Conservation (phyloP, 2,329 filamentous ascomycete genomes). For the Colletotrichum orbiculare region DNA sequence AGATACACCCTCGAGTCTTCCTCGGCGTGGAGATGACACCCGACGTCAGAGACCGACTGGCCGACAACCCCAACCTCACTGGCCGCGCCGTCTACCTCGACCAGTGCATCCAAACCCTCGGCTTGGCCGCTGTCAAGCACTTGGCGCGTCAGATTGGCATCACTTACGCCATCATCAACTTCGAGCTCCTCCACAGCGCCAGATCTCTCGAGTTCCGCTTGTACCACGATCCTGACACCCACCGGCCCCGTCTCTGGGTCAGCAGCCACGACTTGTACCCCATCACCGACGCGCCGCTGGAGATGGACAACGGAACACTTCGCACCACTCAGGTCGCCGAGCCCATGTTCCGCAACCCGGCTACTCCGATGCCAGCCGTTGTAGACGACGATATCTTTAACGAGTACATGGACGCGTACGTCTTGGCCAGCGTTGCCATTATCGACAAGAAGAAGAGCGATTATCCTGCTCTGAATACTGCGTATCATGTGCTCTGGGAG, state of each 20-base stretch:
- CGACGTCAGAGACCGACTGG: neutral
- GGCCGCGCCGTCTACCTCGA: conserved; percentile 23
- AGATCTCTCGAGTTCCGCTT: neutral
- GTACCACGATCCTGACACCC: conserved; percentile 3
- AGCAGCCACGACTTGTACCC: neutral
- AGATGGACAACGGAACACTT: too few species aligned
- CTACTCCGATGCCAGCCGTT: too few species aligned
- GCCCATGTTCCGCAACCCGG: neutral
- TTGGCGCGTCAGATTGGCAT: conserved; percentile 19
- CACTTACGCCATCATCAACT: conserved; percentile 24
- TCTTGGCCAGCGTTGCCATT: conserved; percentile 8
- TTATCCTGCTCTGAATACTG: too few species aligned
- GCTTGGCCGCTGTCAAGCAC: neutral
- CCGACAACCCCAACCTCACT: neutral
- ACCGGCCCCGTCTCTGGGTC: conserved; percentile 14
- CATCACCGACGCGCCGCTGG: neutral
- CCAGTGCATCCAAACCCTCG: conserved; percentile 16
- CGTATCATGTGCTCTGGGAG: too few species aligned
- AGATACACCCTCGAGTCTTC: conserved; percentile 17
- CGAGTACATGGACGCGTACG: conserved; percentile 12
- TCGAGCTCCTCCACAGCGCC: conserved; percentile 19
- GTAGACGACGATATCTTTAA: conserved; percentile 3
- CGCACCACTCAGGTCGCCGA: neutral
- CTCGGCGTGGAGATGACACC: conserved; percentile 16
- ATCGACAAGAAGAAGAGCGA: neutral